Conservation (phyloP, 352 stramenopile genomes). For the Globisporangium lucens region DNA sequence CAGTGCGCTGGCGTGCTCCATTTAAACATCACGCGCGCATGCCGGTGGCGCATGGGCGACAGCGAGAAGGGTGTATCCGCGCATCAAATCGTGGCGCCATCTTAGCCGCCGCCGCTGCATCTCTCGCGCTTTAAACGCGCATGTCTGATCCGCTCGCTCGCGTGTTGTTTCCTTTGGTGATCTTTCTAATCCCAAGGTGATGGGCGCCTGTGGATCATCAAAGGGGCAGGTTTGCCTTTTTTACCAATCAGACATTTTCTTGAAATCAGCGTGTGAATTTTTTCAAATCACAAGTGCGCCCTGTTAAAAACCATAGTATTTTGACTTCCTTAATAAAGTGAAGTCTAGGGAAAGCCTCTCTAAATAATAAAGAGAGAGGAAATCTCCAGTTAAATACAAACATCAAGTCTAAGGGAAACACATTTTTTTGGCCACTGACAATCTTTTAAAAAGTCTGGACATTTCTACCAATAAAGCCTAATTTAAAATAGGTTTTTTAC, state of each 20-base stretch:
- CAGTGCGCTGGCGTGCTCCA: neutral
- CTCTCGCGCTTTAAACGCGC: neutral
- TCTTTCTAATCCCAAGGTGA: neutral
- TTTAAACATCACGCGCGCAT: neutral
- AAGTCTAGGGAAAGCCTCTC: too few species aligned
- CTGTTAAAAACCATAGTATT: too few species aligned
- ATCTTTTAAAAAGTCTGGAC: too few species aligned
- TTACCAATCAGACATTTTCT: neutral
- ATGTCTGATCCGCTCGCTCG: too few species aligned
- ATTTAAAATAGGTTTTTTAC: neutral
- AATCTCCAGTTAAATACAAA: too few species aligned
- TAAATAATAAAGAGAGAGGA: too few species aligned
- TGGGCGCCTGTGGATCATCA: neutral
- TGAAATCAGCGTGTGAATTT: too few species aligned
- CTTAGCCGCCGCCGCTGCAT: neutral
- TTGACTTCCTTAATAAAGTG: too few species aligned
- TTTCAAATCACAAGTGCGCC: too few species aligned
- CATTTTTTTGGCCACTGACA: too few species aligned
- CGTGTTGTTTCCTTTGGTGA: neutral
- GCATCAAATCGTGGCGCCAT: neutral
- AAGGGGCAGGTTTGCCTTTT: neutral
- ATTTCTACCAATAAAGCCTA: too few species aligned
- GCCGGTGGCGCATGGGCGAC: neutral
- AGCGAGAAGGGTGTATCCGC: neutral
- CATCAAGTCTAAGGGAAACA: too few species aligned